These are phyloP conservation scores for Apiotrichum porosum DNA, from an alignment of 1,284 basidiomycete genomes.

Conservation along the genomic window DNA sequence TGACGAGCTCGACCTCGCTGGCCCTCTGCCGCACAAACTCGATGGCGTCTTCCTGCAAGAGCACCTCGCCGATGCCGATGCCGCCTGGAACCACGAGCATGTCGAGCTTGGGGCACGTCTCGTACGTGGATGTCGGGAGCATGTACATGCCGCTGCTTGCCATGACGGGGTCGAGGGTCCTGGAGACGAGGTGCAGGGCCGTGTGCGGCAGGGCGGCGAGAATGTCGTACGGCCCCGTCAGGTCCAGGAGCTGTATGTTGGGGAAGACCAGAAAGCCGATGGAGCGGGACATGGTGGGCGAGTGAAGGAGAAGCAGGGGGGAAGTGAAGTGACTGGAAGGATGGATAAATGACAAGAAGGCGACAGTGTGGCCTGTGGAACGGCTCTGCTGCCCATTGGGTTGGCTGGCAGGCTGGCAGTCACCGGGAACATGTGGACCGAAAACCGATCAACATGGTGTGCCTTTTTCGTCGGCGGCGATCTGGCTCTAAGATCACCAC, in stretches of 20 bases:
- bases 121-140: neutral
- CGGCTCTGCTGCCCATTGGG: no score
- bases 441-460: no score
- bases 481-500: no score
- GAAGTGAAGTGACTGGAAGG: no score
- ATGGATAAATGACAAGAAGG: no score
- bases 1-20: neutral
- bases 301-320: no score
- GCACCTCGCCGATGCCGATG: neutral
- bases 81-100: slow-evolving; percentile 9
- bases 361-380: no score
- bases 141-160: neutral
- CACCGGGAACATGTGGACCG: no score
- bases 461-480: no score
- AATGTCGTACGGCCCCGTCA: slow-evolving; percentile 8
- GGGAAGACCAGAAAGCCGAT: slow-evolving; percentile 8
- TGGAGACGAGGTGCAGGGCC: neutral
- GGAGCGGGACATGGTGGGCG: neutral
- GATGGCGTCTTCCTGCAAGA: neutral
- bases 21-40: neutral
- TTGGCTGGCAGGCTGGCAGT: no score
- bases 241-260: slow-evolving; percentile 8
- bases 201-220: slow-evolving; percentile 1
- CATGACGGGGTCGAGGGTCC: neutral
- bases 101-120: slow-evolving; percentile 1